Conservation (phyloP, 257 asterid species). For the Primulina tabacum region DNA sequence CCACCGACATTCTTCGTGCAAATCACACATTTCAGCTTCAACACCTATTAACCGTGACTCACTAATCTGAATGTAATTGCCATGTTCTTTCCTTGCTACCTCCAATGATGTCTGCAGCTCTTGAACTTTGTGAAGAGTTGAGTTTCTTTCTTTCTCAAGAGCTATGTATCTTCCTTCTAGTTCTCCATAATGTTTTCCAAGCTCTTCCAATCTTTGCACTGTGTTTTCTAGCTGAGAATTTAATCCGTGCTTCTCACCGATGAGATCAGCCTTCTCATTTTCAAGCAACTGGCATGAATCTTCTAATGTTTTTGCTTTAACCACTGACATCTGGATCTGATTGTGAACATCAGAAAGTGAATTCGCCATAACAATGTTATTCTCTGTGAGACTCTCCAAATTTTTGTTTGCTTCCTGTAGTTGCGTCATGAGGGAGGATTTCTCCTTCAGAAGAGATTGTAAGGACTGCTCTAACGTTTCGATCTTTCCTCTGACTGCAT, state of each 20-base stretch:
- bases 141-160: conserved; percentile 70
- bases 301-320: conserved; percentile 61
- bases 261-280: conserved; percentile 63
- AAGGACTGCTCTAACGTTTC: conserved; percentile 60
- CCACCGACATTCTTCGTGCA: conserved; percentile 48
- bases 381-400: conserved; percentile 61
- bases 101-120: conserved; percentile 63
- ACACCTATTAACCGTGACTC: conserved; percentile 38
- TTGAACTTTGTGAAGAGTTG: conserved; percentile 48
- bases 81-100: conserved; percentile 55
- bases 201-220: conserved; percentile 44
- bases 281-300: conserved; percentile 70
- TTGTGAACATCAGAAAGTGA: conserved; percentile 60
- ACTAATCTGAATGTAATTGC: conserved; percentile 37
- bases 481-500: conserved; percentile 67
- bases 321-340: conserved; percentile 39
- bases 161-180: conserved; percentile 51
- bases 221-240: conserved; percentile 55
- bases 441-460: conserved; percentile 62
- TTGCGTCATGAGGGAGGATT: conserved; percentile 48
- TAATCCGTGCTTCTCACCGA: conserved; percentile 54
- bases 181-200: conserved; percentile 53
- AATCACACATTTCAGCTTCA: conserved; percentile 45
- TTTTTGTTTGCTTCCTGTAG: conserved; percentile 57
- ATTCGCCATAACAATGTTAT: conserved; percentile 56